Base-by-base conservation (phyloP, 1,284 basidiomycete genomes). In the Sphagnurus paluster region DNA sequence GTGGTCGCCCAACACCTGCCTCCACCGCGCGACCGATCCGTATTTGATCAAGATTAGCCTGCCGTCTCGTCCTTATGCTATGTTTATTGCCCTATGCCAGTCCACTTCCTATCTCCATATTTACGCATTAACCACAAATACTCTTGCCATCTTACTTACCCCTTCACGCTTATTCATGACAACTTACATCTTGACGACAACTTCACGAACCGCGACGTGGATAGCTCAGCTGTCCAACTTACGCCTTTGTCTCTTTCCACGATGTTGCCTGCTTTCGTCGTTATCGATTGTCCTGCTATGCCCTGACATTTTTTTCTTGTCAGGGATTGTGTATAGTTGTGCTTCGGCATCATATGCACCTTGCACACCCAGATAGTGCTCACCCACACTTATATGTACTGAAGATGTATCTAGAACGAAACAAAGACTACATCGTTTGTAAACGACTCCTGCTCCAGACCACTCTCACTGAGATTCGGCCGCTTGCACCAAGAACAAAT, bases 1-100 rank as follows among this genome's bases (percentile, higher is more conserved):
- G 76, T 40, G 77, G 77, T 46, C 71, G 81, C 30, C 71, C 75
- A 4, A 77, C 75, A 5, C 75, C 77, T 46, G 72, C 71, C 37
- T 56, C 66, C 10, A 64, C 64, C 26, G 59, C 56, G 42, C 66
- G 66, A 10, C 56, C 68, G 8, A 67, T 71, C 43, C 65, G 69
- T 16, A 53, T 71, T 38, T 73, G 55, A 66, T 25, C 14, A 5
- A 6, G n/a, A 43, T 24, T 19, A 33, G 25, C 39, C 21, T 35
- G 29, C 10, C 19, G 17, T 24, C 25, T 33, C 23, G 21, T 49
- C 29, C 36, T 40, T 52, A 46, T 56, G 49, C 38, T 50, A 54
- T 51, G 46, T 19, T 39, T 50, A 51, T 46, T 46, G 40, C 25
- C 21, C 45, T 46, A 52, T 51, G 52, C 44, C 25, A 37, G 30